phyloP scores from a whole-genome alignment of 208 protist species.

The Trypanosoma boissoni region DNA sequence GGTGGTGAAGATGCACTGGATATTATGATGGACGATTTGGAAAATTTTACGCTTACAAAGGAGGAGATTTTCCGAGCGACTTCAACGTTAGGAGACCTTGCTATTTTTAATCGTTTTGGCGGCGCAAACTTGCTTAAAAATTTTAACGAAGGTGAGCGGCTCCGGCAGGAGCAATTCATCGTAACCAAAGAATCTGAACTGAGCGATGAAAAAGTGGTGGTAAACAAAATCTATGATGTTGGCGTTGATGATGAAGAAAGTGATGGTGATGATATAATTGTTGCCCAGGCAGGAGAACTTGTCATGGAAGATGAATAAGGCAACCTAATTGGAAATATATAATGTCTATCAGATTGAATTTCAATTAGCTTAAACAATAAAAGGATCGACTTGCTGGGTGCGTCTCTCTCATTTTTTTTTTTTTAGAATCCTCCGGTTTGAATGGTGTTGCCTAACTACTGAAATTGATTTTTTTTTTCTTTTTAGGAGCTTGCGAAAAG shows the following conservation, averaged over 20 bases:
- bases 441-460: background rate
- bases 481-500: too few relatives aligned
- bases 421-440: background rate
- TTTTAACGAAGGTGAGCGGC: slow-evolving; percentile 10
- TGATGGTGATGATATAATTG: slow-evolving; percentile 21
- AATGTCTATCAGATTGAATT: too few relatives aligned
- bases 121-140: slow-evolving; percentile 15
- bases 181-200: slow-evolving; percentile 14
- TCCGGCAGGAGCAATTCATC: slow-evolving; percentile 4
- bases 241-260: slow-evolving; percentile 33
- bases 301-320: slow-evolving; percentile 5
- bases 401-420: slow-evolving; percentile 16
- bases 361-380: too few relatives aligned
- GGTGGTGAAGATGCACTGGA: slow-evolving; percentile 15
- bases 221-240: slow-evolving; percentile 9
- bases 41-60: slow-evolving; percentile 40
- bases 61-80: slow-evolving; percentile 44
- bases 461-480: too few relatives aligned
- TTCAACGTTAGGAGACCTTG: slow-evolving; percentile 58
- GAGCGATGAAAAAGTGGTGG: slow-evolving; percentile 10
- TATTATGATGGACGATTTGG: slow-evolving; percentile 30
- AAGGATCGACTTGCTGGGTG: too few relatives aligned
- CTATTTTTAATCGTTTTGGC: slow-evolving; percentile 48
- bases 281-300: slow-evolving; percentile 17
- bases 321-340: too few relatives aligned